Evolutionary conservation across 2,329 filamentous ascomycete species (phyloP).

Genomic region (Paraphoma chrysanthemicola): DNA sequence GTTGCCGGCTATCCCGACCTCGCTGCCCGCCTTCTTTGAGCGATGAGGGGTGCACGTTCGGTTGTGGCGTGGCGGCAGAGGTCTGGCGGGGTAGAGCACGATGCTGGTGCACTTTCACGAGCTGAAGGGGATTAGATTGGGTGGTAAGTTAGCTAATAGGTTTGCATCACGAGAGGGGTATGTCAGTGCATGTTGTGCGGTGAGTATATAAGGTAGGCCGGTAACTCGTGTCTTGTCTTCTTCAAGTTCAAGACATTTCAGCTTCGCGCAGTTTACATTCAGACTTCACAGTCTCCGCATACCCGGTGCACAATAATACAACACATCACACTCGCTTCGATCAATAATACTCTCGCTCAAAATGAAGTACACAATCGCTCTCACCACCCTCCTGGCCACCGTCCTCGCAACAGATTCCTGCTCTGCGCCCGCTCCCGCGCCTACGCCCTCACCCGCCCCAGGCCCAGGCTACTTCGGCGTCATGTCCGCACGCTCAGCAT

Average conservation of each 20-base stretch:
- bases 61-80: constrained; percentile 1
- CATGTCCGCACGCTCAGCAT: constrained; percentile 54
- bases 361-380: constrained; percentile 45
- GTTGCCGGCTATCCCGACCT: background rate
- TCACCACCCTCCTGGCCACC: constrained; percentile 36
- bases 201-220: no score
- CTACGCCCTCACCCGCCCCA: constrained; percentile 2
- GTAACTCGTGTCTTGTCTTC: no score
- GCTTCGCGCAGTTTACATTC: background rate
- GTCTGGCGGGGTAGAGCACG: background rate
- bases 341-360: constrained; percentile 13
- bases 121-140: no score
- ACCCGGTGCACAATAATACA: background rate
- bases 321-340: constrained; percentile 19
- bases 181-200: no score
- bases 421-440: constrained; percentile 7
- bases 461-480: constrained; percentile 49
- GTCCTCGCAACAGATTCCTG: constrained; percentile 23
- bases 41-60: background rate
- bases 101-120: background rate
- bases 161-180: no score
- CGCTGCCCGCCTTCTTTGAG: background rate
- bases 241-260: no score
- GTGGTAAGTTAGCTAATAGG: no score
- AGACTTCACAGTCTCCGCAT: background rate